Evolutionary conservation across 495 filamentous ascomycete genomes (phyloP).

Genomic region (Hypomontagnella monticulosa): DNA sequence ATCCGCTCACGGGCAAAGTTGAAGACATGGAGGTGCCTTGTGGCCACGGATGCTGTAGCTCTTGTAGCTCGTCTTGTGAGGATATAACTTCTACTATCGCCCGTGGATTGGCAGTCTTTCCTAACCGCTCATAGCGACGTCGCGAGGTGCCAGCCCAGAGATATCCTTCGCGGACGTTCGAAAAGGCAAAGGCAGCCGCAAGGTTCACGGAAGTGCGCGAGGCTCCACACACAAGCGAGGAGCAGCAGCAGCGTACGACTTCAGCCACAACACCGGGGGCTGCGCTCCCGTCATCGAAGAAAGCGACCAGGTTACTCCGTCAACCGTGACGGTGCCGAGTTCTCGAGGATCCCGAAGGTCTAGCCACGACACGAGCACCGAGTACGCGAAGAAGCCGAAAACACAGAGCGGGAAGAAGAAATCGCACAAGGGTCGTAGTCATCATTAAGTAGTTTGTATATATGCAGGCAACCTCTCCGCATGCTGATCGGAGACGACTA

Average conservation of each 20-base stretch:
- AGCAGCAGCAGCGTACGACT: constrained; percentile 29
- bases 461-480: constrained; percentile 14
- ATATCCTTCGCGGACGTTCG: constrained; percentile 44
- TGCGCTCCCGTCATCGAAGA: constrained; percentile 41
- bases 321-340: constrained; percentile 26
- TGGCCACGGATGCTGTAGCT: constrained; percentile 55
- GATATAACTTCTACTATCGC: background rate
- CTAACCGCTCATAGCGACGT: constrained; percentile 34
- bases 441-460: constrained; percentile 34
- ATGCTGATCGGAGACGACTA: background rate
- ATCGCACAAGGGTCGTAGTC: constrained; percentile 41
- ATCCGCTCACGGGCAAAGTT: constrained; percentile 45
- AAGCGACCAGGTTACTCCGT: constrained; percentile 31
- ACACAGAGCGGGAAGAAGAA: constrained; percentile 42
- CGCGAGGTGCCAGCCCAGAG: constrained; percentile 41
- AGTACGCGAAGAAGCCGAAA: constrained; percentile 45
- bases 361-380: constrained; percentile 36
- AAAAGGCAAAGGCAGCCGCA: constrained; percentile 43
- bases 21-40: constrained; percentile 52
- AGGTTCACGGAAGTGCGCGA: constrained; percentile 33
- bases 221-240: constrained; percentile 38
- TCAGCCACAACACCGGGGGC: constrained; percentile 30
- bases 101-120: background rate
- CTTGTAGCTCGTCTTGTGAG: constrained; percentile 51
- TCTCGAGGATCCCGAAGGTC: constrained; percentile 35